Conservation (phyloP, 225 moss, liverwort and hornwort genomes). For the Pseudoscleropodium purum region DNA sequence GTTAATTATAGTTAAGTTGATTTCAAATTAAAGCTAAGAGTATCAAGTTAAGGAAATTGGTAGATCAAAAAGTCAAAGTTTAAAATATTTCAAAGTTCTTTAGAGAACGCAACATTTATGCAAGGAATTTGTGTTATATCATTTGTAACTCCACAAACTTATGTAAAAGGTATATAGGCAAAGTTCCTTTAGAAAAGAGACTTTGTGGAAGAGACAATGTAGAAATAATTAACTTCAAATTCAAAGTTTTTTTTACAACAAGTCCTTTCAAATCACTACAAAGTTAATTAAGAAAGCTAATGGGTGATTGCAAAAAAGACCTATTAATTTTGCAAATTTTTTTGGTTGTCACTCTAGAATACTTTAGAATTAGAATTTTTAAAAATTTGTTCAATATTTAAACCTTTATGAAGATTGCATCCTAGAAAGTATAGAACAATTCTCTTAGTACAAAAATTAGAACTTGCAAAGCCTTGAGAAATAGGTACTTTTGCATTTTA, state of each 20-base stretch:
- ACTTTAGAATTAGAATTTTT: neutral
- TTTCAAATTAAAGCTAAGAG: too few relatives aligned
- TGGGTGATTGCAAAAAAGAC: neutral
- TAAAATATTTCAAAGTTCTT: neutral
- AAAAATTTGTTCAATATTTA: neutral
- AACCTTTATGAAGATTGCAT: neutral
- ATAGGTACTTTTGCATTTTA: neutral
- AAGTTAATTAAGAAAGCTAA: neutral
- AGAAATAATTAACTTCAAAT: neutral
- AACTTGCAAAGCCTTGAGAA: neutral
- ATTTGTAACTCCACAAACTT: neutral
- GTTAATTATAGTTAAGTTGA: too few relatives aligned
- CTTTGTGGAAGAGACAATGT: neutral
- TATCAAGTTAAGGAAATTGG: too few relatives aligned
- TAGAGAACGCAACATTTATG: neutral
- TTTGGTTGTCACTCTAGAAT: neutral
- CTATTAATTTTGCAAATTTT: neutral
- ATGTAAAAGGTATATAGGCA: too few relatives aligned
- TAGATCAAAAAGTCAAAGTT: too few relatives aligned
- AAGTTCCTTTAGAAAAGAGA: neutral
- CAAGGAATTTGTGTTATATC: neutral
- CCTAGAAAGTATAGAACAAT: neutral
- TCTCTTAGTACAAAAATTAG: neutral
- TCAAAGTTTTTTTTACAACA: neutral
- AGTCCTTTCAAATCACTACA: neutral